phyloP scores from a whole-genome alignment of 139 green algal genomes.

The Micromonas commoda region DNA sequence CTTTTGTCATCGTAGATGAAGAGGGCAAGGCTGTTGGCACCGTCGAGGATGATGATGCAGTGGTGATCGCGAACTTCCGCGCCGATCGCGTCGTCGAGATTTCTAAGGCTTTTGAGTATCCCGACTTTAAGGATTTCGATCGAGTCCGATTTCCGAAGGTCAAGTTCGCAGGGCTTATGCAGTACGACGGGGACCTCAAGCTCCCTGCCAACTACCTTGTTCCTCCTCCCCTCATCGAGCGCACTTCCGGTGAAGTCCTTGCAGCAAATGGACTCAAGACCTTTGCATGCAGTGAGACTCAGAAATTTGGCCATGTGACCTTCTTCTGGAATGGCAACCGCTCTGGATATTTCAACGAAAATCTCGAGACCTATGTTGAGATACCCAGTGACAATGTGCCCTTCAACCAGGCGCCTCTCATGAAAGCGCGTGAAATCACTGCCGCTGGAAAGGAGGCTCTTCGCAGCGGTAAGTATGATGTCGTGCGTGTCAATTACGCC shows the following conservation, averaged over 20 bases:
- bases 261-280: conserved; percentile 71
- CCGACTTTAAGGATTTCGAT: conserved; percentile 73
- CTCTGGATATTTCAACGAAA: conserved; percentile 81
- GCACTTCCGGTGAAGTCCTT: conserved; percentile 71
- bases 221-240: conserved; percentile 71
- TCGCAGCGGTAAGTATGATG: conserved; percentile 48
- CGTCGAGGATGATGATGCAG: conserved; percentile 77
- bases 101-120: conserved; percentile 90
- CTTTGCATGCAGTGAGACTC: conserved; percentile 91
- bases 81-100: conserved; percentile 91
- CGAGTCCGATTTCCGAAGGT: conserved; percentile 65
- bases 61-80: conserved; percentile 94
- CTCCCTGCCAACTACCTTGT: conserved; percentile 88
- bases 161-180: conserved; percentile 87
- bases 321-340: conserved; percentile 99
- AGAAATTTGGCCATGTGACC: conserved; percentile 90
- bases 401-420: conserved; percentile 88
- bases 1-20: conserved; percentile 60
- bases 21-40: conserved; percentile 74
- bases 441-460: conserved; percentile 81
- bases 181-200: conserved; percentile 96
- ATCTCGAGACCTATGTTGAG: conserved; percentile 86
- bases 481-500: conserved; percentile 44
- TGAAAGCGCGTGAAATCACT: conserved; percentile 91
- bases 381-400: conserved; percentile 80